phyloP scores from a whole-genome alignment of 345 rosid genomes.

The Gossypium arboreum region DNA sequence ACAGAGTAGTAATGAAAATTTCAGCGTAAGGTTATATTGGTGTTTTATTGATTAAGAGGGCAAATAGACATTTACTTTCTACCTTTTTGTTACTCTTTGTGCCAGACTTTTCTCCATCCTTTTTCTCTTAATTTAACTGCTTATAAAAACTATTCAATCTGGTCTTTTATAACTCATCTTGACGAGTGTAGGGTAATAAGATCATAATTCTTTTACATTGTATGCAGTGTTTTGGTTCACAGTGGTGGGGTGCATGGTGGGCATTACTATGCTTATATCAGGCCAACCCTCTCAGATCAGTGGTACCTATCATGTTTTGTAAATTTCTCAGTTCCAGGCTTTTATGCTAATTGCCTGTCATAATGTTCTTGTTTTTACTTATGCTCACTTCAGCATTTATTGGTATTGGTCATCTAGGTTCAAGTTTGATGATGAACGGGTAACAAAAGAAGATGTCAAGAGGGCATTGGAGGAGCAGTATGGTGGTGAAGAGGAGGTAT shows the following conservation, averaged over 20 bases:
- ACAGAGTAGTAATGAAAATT: background rate
- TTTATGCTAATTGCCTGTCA: background rate
- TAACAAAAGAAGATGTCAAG: conserved; percentile 56
- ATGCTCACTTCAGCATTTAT: background rate
- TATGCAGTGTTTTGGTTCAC: conserved; percentile 56
- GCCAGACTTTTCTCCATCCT: background rate
- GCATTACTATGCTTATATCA: conserved; percentile 64
- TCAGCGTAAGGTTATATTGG: background rate
- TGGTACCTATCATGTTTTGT: conserved; percentile 33
- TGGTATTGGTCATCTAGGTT: conserved; percentile 31
- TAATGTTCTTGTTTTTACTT: background rate
- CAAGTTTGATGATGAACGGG: conserved; percentile 68
- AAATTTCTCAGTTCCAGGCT: background rate
- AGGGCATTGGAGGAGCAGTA: conserved; percentile 69
- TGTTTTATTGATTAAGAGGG: background rate
- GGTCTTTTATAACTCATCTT: background rate
- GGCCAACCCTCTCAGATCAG: conserved; percentile 63
- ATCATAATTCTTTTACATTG: background rate
- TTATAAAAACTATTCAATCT: background rate
- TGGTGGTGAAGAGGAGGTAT: conserved; percentile 75
- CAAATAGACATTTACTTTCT: background rate
- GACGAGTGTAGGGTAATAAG: background rate
- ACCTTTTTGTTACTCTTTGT: background rate
- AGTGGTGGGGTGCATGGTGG: conserved; percentile 72
- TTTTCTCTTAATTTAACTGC: background rate